Evolutionary conservation across 2,329 filamentous ascomycete genomes (phyloP).

Genomic region (Pyrenophora seminiperda): DNA sequence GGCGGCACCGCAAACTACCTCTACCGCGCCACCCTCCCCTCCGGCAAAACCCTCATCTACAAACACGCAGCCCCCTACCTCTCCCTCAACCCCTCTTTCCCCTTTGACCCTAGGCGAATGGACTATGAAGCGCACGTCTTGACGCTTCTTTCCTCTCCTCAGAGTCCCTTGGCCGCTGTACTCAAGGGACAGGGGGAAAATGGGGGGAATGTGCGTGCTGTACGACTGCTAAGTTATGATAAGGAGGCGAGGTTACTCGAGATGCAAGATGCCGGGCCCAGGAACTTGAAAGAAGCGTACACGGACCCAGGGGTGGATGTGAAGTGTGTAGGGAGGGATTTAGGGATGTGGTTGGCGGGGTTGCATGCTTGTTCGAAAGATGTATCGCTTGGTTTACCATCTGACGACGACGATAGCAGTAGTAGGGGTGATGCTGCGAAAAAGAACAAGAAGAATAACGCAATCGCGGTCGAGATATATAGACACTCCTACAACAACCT

Average conservation of each 20-base stretch:
- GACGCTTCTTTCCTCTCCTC: slow-evolving; percentile 14
- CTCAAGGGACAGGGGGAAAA: too few species aligned
- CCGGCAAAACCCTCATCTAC: too few species aligned
- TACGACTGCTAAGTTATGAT: slow-evolving; percentile 33
- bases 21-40: slow-evolving; percentile 41
- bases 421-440: too few species aligned
- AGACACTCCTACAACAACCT: slow-evolving; percentile 41
- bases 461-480: slow-evolving; percentile 34
- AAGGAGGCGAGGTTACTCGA: slow-evolving; percentile 32
- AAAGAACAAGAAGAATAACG: slow-evolving; percentile 42
- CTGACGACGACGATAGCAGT: too few species aligned
- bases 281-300: slow-evolving; percentile 44
- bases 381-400: slow-evolving; percentile 17
- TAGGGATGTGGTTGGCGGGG: slow-evolving; percentile 43
- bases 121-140: slow-evolving; percentile 43
- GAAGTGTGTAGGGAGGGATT: slow-evolving; percentile 23
- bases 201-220: slow-evolving; percentile 24
- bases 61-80: slow-evolving; percentile 46
- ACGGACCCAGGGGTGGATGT: slow-evolving; percentile 25
- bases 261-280: slow-evolving; percentile 39
- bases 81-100: slow-evolving; percentile 27
- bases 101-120: slow-evolving; percentile 39
- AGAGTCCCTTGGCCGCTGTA: slow-evolving; percentile 9
- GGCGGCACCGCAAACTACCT: slow-evolving; percentile 47
- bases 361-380: slow-evolving; percentile 29